phyloP scores from a whole-genome alignment of 2,329 filamentous ascomycete genomes.

The Zymoseptoria ardabiliae region DNA sequence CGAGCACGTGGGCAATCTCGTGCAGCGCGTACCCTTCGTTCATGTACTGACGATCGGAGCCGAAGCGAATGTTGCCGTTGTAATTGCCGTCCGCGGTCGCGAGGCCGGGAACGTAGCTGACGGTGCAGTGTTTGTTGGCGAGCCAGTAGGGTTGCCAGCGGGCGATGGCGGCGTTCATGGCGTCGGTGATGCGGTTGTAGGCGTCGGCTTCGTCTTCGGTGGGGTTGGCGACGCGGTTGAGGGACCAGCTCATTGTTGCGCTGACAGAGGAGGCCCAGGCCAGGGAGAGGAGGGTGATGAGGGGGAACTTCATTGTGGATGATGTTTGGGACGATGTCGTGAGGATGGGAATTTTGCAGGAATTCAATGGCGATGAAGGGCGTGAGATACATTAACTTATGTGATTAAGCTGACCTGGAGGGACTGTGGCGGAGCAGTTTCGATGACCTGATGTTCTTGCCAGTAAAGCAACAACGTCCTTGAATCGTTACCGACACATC shows the following conservation, averaged over 20 bases:
- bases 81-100: slow-evolving; percentile 11
- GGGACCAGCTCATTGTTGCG: slow-evolving; percentile 38
- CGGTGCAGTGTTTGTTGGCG: slow-evolving; percentile 8
- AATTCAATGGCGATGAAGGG: too few species aligned
- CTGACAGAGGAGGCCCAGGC: too few species aligned
- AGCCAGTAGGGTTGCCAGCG: slow-evolving; percentile 5
- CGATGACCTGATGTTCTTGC: too few species aligned
- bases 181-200: slow-evolving; percentile 8
- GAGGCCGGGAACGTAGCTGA: slow-evolving; percentile 11
- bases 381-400: too few species aligned
- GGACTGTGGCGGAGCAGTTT: too few species aligned
- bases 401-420: too few species aligned
- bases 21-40: slow-evolving; percentile 10
- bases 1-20: slow-evolving; percentile 4
- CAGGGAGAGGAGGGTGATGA: too few species aligned
- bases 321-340: too few species aligned
- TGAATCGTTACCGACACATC: too few species aligned
- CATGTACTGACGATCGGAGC: slow-evolving; percentile 9
- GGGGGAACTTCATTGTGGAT: too few species aligned
- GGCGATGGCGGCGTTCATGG: slow-evolving; percentile 9
- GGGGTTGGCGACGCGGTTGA: slow-evolving; percentile 34
- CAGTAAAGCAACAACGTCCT: too few species aligned
- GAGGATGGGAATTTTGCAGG: too few species aligned
- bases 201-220: slow-evolving; percentile 10
- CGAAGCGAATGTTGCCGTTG: slow-evolving; percentile 14